phyloP scores from a whole-genome alignment of 495 filamentous ascomycete species.

The Hypoxylon lienhwacheense region DNA sequence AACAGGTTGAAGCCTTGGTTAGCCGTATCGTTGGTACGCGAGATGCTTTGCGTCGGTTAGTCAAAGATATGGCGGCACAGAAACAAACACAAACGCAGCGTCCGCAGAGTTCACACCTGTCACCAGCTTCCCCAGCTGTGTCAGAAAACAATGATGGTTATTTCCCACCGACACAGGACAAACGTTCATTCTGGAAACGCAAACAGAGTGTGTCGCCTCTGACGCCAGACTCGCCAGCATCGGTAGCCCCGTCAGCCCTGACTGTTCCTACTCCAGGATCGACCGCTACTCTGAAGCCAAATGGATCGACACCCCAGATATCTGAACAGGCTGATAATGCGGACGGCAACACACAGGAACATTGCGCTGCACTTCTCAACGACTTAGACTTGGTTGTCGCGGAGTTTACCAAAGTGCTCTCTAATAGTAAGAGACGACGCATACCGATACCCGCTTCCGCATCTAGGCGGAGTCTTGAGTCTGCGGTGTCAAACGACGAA shows the following conservation, averaged over 20 bases:
- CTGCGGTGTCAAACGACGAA: constrained; percentile 73
- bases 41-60: constrained; percentile 82
- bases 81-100: constrained; percentile 38
- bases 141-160: constrained; percentile 52
- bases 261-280: constrained; percentile 58
- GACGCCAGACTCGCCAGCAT: constrained; percentile 49
- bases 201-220: constrained; percentile 61
- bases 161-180: constrained; percentile 50
- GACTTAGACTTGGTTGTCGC: constrained; percentile 80
- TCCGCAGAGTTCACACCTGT: constrained; percentile 45
- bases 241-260: constrained; percentile 58
- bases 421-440: constrained; percentile 77
- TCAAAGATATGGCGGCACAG: constrained; percentile 77
- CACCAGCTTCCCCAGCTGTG: constrained; percentile 42
- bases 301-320: constrained; percentile 20
- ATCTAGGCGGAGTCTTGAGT: constrained; percentile 79
- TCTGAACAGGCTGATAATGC: constrained; percentile 45
- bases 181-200: constrained; percentile 84
- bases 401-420: constrained; percentile 76
- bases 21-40: constrained; percentile 81
- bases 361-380: constrained; percentile 74
- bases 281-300: constrained; percentile 35
- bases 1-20: constrained; percentile 76
- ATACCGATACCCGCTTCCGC: constrained; percentile 52
- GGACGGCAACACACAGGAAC: constrained; percentile 67